Base-by-base conservation (phyloP, 179 eudicot species). In the Patellifolia procumbens region DNA sequence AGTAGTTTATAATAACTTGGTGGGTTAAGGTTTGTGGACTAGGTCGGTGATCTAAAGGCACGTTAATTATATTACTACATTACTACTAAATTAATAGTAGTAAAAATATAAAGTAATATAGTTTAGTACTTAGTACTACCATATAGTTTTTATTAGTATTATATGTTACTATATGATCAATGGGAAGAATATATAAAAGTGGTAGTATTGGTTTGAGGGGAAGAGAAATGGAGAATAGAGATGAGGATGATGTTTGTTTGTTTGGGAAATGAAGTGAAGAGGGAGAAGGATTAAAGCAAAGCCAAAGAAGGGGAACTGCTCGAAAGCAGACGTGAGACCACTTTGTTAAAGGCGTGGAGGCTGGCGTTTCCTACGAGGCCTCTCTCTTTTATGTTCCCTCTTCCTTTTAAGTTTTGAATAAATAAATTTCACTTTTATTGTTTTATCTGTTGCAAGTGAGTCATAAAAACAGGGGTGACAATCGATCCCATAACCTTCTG, bases 271-370 rank as follows among this genome's bases (percentile, higher is more conserved):
- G n/a, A 28, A 31, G 1, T 31, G 15, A 68, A n/a, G n/a, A n/a
- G n/a, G n/a, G 74, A 37, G 45, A 51, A 11, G 4, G 69, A 45
- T 35, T 13, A 55, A 45, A n/a, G n/a, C n/a, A 55, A 45, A 46
- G 76, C 35, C 58, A 70, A 17, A 24, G 49, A 65, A 43, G 68
- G 77, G 75, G 46, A 64, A 70, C 64, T 65, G 81, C 75, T 77
- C 83, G 84, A 81, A 86, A 83, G 89, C 81, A 86, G 86, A 80
- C 85, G 88, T 63, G 81, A 84, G 83, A 75, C 79, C 82, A 82
- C 88, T 86, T 84, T 88, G 87, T 64, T 53, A 84, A 86, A 86
- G 90, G 72, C 72, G 71, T 65, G 81, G 81, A 68, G 79, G 68
- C 78, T 49, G 76, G 76, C 85, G 84, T 83, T 29, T 75, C 72